Evolutionary conservation across 2,329 filamentous ascomycete species (phyloP).

Genomic region (Hymenoscyphus occultus): DNA sequence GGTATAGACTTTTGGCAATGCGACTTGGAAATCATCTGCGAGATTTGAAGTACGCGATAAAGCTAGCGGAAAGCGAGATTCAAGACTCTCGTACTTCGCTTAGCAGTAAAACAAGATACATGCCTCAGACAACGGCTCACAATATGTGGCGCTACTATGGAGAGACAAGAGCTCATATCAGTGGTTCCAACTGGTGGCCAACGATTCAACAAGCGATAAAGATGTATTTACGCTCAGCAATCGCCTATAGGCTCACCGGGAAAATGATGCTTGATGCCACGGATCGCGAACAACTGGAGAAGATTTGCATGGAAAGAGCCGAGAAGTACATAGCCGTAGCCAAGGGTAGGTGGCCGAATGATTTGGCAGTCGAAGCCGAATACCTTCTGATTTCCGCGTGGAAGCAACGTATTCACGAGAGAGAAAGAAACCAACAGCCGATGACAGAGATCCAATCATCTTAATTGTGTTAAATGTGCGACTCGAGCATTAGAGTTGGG

Average conservation of each 20-base stretch:
- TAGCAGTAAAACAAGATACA: too few species aligned
- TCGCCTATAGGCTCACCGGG: background rate
- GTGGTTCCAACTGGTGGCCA: background rate
- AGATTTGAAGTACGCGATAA: background rate
- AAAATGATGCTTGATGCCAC: background rate
- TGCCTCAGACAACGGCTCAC: too few species aligned
- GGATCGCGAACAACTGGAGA: background rate
- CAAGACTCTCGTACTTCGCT: background rate
- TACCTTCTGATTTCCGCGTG: background rate
- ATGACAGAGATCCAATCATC: background rate
- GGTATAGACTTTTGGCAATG: background rate
- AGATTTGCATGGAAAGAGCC: background rate
- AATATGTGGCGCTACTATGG: too few species aligned
- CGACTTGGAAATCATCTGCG: background rate
- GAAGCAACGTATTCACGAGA: background rate
- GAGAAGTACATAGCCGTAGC: background rate
- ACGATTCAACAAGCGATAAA: background rate
- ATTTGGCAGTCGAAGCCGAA: background rate
- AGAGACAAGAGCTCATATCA: background rate
- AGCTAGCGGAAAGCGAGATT: background rate
- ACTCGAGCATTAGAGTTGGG: background rate
- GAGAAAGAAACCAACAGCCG: background rate
- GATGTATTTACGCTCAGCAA: background rate
- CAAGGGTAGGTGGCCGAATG: background rate
- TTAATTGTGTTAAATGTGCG: background rate